Evolutionary conservation across 331 rosid genomes (phyloP).

Genomic region (Malus hybrid): DNA sequence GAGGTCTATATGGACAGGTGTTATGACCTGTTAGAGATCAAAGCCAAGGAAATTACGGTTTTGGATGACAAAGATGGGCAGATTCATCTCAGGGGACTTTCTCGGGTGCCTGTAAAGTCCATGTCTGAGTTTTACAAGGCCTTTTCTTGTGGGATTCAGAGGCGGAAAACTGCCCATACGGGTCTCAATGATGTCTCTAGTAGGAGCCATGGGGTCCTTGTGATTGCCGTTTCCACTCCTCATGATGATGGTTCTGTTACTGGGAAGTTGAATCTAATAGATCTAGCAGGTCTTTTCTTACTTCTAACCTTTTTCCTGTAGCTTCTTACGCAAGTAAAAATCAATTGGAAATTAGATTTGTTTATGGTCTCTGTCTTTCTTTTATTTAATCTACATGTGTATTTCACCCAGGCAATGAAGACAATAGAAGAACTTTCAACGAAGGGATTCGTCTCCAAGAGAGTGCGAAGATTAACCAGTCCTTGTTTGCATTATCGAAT

Average conservation of each 20-base stretch:
- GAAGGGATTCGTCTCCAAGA: constrained; percentile 95
- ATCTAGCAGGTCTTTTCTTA: constrained; percentile 66
- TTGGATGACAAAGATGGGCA: constrained; percentile 84
- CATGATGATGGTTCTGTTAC: constrained; percentile 26
- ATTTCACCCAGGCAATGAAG: constrained; percentile 70
- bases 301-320: too few relatives aligned
- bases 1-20: constrained; percentile 91
- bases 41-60: constrained; percentile 61
- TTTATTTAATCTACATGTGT: background rate
- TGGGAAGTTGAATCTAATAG: constrained; percentile 93
- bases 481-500: constrained; percentile 84
- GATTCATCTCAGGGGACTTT: constrained; percentile 75
- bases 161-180: constrained; percentile 79
- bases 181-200: constrained; percentile 89
- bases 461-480: constrained; percentile 91
- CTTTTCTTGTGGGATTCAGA: constrained; percentile 56
- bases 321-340: background rate
- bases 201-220: constrained; percentile 91
- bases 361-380: background rate
- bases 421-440: constrained; percentile 80
- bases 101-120: constrained; percentile 51
- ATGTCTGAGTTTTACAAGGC: constrained; percentile 58
- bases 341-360: background rate
- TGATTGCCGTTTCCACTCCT: constrained; percentile 59
- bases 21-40: constrained; percentile 76